Conservation (phyloP, 371 early-diverging fungal genomes). For the Syncephalis fuscata region DNA sequence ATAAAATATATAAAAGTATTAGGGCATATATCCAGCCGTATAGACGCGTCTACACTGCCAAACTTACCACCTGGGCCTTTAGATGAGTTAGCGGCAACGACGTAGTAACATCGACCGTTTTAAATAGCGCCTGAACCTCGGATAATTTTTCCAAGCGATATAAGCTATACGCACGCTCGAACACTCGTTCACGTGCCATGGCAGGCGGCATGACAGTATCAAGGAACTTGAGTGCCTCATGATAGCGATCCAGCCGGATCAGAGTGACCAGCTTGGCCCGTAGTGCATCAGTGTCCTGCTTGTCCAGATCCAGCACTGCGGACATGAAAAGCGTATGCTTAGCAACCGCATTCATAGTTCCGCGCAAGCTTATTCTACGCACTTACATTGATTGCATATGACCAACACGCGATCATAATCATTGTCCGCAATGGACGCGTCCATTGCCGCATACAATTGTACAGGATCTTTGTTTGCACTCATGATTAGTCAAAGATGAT, state of each 20-base stretch:
- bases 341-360: too few species aligned
- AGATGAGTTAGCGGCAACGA: conserved; percentile 24
- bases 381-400: too few species aligned
- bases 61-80: conserved; percentile 53
- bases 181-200: conserved; percentile 19
- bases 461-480: too few species aligned
- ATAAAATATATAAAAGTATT: neutral
- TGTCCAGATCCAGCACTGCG: conserved; percentile 22
- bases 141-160: conserved; percentile 42
- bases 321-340: neutral
- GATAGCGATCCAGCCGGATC: conserved; percentile 50
- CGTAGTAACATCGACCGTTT: conserved; percentile 15
- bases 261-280: conserved; percentile 44
- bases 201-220: conserved; percentile 20
- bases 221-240: conserved; percentile 35
- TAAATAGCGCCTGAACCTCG: conserved; percentile 22
- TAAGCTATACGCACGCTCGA: conserved; percentile 54
- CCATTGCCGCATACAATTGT: too few species aligned
- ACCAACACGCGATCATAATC: too few species aligned
- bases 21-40: conserved; percentile 10
- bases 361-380: too few species aligned
- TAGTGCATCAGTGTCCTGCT: conserved; percentile 30
- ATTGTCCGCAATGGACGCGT: too few species aligned
- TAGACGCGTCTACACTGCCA: too few species aligned
- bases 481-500: too few species aligned